Percentiles rank a stretch among this genome's conserved stretches.
phyloP scores from a whole-genome alignment of 495 filamentous ascomycete genomes.

The Neurospora pannonica region DNA sequence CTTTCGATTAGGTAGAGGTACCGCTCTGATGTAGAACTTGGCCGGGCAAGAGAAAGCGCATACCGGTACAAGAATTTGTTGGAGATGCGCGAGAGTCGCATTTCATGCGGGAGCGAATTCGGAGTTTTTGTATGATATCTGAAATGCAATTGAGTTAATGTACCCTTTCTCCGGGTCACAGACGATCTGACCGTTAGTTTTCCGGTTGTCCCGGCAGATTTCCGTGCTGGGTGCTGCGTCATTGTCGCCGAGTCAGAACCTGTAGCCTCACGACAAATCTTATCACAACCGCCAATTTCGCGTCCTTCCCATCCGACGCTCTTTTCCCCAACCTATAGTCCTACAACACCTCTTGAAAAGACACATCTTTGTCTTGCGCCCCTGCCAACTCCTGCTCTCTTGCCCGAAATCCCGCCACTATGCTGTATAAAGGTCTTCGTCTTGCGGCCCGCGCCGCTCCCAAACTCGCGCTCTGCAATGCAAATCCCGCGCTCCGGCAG shows the following conservation, averaged over 20 bases:
- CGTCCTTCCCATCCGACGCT: background rate
- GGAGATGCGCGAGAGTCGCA: background rate
- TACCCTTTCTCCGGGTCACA: background rate
- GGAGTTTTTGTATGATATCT: background rate
- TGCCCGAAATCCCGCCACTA: conserved; percentile 16
- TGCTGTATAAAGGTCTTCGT: conserved; percentile 41
- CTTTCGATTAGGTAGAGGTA: background rate
- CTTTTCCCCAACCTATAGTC: background rate
- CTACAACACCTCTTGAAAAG: background rate
- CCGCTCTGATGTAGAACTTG: background rate
- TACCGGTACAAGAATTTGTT: background rate
- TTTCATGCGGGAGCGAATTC: background rate
- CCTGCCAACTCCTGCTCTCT: background rate
- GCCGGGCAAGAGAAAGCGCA: background rate
- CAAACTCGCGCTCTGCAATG: conserved; percentile 15
- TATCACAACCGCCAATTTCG: background rate
- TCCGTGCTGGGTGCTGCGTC: background rate
- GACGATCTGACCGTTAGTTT: background rate
- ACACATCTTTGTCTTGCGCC: background rate
- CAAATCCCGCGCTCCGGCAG: conserved; percentile 30
- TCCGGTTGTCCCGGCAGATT: background rate
- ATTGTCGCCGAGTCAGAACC: background rate
- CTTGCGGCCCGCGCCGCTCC: conserved; percentile 38
- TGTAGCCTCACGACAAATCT: background rate
- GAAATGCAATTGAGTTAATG: background rate